Evolutionary conservation across 164 flowering plant species (phyloP).

Genomic region (Tetracentron sinense): DNA sequence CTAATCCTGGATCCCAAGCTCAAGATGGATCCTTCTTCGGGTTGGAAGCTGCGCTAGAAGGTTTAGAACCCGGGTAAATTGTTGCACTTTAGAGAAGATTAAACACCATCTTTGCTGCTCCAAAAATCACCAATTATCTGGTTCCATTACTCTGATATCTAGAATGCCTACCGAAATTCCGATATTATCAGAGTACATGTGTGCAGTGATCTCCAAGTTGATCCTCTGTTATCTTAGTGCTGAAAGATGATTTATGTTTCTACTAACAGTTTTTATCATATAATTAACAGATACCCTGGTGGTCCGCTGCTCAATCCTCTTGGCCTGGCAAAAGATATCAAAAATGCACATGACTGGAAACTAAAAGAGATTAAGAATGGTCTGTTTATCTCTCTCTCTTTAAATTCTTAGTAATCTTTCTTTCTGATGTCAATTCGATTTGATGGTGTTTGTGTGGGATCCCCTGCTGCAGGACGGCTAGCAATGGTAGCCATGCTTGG

Average conservation of each 20-base stretch:
- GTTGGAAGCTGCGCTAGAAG: conserved; percentile 82
- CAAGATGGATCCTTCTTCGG: conserved; percentile 75
- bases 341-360: conserved; percentile 65
- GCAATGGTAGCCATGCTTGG: conserved; percentile 95
- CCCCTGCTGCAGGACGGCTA: conserved; percentile 53
- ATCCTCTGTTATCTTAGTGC: too few relatives aligned
- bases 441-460: background rate
- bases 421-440: background rate
- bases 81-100: background rate
- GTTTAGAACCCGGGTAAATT: conserved; percentile 79
- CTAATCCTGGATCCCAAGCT: conserved; percentile 83
- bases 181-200: too few relatives aligned
- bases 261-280: background rate
- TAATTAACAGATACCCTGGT: conserved; percentile 68
- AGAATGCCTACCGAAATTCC: too few relatives aligned
- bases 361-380: conserved; percentile 96
- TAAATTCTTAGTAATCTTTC: background rate
- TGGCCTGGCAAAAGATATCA: conserved; percentile 77
- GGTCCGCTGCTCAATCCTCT: conserved; percentile 89
- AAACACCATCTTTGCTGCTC: too few relatives aligned
- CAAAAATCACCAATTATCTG: too few relatives aligned
- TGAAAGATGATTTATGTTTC: background rate
- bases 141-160: too few relatives aligned
- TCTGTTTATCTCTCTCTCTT: conserved; percentile 10
- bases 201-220: too few relatives aligned